Evolutionary conservation across 192 early-diverging fungal genomes (phyloP), one percentile per base, ranked within the genome.

Genomic region (Backusella circina): DNA sequence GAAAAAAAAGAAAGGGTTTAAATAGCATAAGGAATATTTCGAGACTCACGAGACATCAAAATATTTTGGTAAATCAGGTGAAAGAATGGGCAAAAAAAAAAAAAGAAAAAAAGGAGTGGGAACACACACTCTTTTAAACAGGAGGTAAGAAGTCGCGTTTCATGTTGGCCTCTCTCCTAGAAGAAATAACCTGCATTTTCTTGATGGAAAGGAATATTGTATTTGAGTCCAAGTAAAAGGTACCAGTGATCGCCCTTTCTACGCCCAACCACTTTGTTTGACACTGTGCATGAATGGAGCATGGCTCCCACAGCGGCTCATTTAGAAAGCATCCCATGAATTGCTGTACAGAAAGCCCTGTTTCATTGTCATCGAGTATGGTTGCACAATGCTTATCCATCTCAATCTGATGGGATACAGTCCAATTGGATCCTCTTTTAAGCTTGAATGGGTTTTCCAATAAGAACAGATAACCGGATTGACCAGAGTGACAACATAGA

Each of bases 101-200:
- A 4, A 18, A 47, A 18, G 3, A 18, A 18, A 15, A 47, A 47
- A 47, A n/a, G 50, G 21, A 0, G 21, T 21, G 54, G 54, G 26
- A 57, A 57, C 16, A 4, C 16, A 6, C 44, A 18, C 44, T 47
- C 16, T 41, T 41, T 35, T 37, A 26, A 26, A 64, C 33, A 64
- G 26, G 67, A 73, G 75, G 50, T 1, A 77, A 18, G 65, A 77
- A 77, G 21, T 77, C 70, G 26, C 76, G 69, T 47, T 71, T 72
- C 76, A 77, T 44, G 71, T 77, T 77, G 8, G 72, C 64, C 41
- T 71, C 37, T 54, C 71, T 57, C 31, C 64, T 72, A 8, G 70
- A 72, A 44, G 39, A 72, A 64, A 77, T 65, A n/a, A 57, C 76
- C n/a, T 72, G 57, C 54, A 61, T 61, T 28, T 61, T 61, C 13